Conservation (phyloP, 148 eudicot species). For the Camellia sinensis region DNA sequence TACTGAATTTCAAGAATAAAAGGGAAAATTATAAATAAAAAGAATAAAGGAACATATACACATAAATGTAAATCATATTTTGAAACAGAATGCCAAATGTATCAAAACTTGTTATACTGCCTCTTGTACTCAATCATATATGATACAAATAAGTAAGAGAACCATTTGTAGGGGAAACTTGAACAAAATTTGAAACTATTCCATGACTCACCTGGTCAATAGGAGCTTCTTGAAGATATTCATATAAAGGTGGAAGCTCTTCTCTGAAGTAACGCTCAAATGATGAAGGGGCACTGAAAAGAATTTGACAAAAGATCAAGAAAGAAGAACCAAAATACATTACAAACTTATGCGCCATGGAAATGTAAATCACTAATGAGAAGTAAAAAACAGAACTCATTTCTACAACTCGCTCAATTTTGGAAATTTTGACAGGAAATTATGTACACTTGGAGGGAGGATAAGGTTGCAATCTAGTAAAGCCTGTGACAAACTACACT, state of each 20-base stretch:
- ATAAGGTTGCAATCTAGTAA: neutral
- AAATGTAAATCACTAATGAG: neutral
- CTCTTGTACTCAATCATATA: neutral
- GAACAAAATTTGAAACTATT: neutral
- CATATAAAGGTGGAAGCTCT: conserved; percentile 67
- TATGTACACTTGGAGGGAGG: neutral
- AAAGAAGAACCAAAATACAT: conserved; percentile 6
- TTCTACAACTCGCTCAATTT: neutral
- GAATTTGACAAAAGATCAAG: conserved; percentile 2
- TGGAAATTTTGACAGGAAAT: neutral
- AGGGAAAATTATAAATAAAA: neutral
- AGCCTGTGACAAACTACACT: neutral
- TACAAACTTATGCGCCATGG: neutral
- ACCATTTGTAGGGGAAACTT: neutral
- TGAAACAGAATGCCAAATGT: conserved; percentile 3
- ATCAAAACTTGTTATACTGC: neutral
- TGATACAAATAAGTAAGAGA: neutral
- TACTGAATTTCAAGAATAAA: conserved; percentile 9
- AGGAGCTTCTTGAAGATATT: conserved; percentile 74
- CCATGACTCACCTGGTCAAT: conserved; percentile 40
- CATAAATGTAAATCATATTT: neutral
- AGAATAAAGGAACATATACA: too few relatives aligned
- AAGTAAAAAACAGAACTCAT: neutral
- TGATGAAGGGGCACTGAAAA: conserved; percentile 71
- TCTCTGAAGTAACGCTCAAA: conserved; percentile 68